Base-by-base conservation (phyloP, 2,329 filamentous ascomycete genomes). In the Madurella mycetomatis region DNA sequence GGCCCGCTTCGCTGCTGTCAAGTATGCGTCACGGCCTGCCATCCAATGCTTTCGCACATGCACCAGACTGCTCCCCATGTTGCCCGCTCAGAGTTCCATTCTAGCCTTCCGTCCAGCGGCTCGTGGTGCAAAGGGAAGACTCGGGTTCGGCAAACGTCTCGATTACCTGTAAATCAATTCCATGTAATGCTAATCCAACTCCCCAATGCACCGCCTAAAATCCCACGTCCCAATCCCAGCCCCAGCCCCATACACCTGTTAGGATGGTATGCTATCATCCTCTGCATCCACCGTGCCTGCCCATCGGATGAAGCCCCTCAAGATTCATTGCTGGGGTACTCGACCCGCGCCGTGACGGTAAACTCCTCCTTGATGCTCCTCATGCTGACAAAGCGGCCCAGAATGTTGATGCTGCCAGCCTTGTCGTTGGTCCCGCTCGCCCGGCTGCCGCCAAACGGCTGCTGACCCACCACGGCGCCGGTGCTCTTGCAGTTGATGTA, bases 281-380 rank as follows among this genome's bases (percentile, higher is more conserved):
- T 18, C 16, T 25, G n/a, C 41, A n/a, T 40, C 45, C 19, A 41
- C 18, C 18, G 18, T 18, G 9, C 7, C 44, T 40, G 37, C 31
- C 30, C 44, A 17, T 25, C 25, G 4, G 25, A 25, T 7, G 25
- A 39, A 41, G 18, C 25, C 41, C 55, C 49, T 67, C 69, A 84
- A 17, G 77, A 71, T 70, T 86, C 84, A 69, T 90, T 90, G 72
- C 86, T 89, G 17, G 85, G 84, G 69, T 91, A 91, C 49, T 69
- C 69, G 32, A 90, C 84, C 69, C 78, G 76, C 34, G 78, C 78
- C 34, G 82, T 85, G 3, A 82, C 73, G 57, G 74, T 72, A 64
- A 89, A 91, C 75, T 90, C 87, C 77, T 91, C 87, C 81, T 82
- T 83, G 60, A 83, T 72, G 5, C 76, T 75, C 50, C 79, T 67